Conservation (phyloP, 106 monocot species). For the Platanthera guangdongensis region DNA sequence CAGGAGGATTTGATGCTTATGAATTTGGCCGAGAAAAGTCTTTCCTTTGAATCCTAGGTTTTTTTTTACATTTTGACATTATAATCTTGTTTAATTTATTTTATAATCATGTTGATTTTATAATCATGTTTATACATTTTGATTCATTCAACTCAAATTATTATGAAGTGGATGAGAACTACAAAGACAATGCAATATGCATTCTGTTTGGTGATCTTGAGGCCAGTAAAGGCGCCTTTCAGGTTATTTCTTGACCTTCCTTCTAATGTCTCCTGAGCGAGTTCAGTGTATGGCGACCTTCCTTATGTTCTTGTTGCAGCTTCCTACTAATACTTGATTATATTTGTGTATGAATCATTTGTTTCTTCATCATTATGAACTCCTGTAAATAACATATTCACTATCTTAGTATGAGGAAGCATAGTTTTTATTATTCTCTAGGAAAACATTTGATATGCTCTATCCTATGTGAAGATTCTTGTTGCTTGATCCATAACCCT, state of each 20-base stretch:
- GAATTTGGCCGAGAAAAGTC: conserved; percentile 26
- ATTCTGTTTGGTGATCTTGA: conserved; percentile 85
- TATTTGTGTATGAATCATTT: background rate
- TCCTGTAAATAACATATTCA: background rate
- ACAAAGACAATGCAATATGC: conserved; percentile 44
- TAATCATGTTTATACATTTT: too few relatives aligned
- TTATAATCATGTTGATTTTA: too few relatives aligned
- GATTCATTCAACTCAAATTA: conserved; percentile 61
- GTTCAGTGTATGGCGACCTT: too few relatives aligned
- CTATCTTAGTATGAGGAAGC: background rate
- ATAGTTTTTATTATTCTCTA: background rate
- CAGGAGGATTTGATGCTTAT: conserved; percentile 42
- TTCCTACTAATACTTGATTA: background rate
- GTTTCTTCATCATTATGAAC: background rate
- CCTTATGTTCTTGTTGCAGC: background rate
- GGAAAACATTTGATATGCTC: background rate
- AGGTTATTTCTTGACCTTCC: conserved; percentile 37
- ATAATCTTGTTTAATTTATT: too few relatives aligned
- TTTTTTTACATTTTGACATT: too few relatives aligned
- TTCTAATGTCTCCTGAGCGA: background rate
- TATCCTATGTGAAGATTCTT: background rate
- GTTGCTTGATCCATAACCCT: background rate
- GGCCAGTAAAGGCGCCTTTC: conserved; percentile 61
- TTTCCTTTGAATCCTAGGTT: too few relatives aligned
- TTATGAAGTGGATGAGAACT: conserved; percentile 40